Conservation (phyloP, 2,329 filamentous ascomycete species). For the Endoconidiophora polonica region DNA sequence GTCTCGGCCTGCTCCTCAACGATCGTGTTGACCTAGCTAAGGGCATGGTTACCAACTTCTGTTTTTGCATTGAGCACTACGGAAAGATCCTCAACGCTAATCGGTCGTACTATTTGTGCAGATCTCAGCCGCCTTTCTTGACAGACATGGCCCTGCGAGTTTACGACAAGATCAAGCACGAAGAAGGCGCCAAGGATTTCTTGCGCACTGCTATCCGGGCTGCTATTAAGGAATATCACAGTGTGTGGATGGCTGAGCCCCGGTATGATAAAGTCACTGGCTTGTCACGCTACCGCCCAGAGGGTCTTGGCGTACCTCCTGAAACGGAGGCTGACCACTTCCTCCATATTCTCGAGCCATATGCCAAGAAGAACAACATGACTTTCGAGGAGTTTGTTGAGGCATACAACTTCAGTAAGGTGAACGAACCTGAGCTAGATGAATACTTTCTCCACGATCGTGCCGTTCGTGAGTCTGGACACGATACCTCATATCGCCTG, state of each 20-base stretch:
- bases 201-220: slow-evolving; percentile 64
- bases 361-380: slow-evolving; percentile 70
- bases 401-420: slow-evolving; percentile 65
- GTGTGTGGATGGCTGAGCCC: slow-evolving; percentile 68
- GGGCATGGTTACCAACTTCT: slow-evolving; percentile 90
- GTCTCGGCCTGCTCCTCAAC: slow-evolving; percentile 71
- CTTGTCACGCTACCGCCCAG: slow-evolving; percentile 69
- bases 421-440: slow-evolving; percentile 77
- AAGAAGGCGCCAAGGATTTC: slow-evolving; percentile 66
- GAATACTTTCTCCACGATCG: slow-evolving; percentile 94
- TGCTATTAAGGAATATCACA: slow-evolving; percentile 93
- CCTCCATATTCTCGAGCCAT: slow-evolving; percentile 64
- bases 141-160: slow-evolving; percentile 94
- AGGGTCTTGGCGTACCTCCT: slow-evolving; percentile 71
- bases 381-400: slow-evolving; percentile 68
- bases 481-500: slow-evolving; percentile 88
- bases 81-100: slow-evolving; percentile 97
- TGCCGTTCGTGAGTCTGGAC: slow-evolving; percentile 86
- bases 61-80: slow-evolving; percentile 96
- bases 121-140: slow-evolving; percentile 90
- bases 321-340: slow-evolving; percentile 86
- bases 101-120: slow-evolving; percentile 82
- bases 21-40: slow-evolving; percentile 78
- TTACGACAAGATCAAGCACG: slow-evolving; percentile 82
- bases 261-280: slow-evolving; percentile 63